Conservation (phyloP, 257 asterid species). For the Linderniella brevidens region DNA sequence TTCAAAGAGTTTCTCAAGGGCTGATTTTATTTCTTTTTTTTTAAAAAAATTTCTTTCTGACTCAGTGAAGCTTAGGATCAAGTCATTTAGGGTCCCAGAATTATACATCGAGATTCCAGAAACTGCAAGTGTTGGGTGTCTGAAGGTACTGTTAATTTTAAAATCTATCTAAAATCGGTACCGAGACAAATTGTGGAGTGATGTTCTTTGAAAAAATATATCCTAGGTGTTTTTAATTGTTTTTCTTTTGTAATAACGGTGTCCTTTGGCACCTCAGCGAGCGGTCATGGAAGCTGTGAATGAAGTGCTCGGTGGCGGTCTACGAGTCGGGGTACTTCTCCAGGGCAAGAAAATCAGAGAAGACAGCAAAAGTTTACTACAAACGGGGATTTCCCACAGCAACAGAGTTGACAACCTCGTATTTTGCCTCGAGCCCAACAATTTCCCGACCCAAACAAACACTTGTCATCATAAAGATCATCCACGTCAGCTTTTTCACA, state of each 20-base stretch:
- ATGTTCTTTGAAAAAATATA: no score
- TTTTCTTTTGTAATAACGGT: no score
- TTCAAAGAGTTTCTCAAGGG: neutral
- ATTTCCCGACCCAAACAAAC: constrained; percentile 18
- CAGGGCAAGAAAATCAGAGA: constrained; percentile 70
- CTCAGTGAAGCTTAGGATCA: constrained; percentile 77
- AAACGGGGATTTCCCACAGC: constrained; percentile 51
- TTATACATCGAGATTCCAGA: constrained; percentile 90
- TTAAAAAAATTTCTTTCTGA: neutral
- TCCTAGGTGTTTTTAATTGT: no score
- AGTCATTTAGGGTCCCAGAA: constrained; percentile 93
- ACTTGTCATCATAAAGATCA: constrained; percentile 15
- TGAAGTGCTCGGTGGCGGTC: constrained; percentile 44
- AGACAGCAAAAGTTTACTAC: constrained; percentile 45
- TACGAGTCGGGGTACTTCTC: constrained; percentile 56
- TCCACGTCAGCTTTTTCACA: constrained; percentile 17
- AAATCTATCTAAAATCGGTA: no score
- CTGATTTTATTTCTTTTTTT: neutral
- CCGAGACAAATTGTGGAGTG: no score
- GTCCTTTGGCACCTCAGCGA: constrained; percentile 24
- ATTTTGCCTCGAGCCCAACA: constrained; percentile 46
- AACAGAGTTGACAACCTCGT: constrained; percentile 39
- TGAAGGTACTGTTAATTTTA: constrained; percentile 38
- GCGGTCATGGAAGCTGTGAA: constrained; percentile 62
- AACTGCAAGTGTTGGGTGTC: constrained; percentile 72